phyloP scores from a whole-genome alignment of 1,284 basidiomycete species.

The Singerocomus inundabilis region DNA sequence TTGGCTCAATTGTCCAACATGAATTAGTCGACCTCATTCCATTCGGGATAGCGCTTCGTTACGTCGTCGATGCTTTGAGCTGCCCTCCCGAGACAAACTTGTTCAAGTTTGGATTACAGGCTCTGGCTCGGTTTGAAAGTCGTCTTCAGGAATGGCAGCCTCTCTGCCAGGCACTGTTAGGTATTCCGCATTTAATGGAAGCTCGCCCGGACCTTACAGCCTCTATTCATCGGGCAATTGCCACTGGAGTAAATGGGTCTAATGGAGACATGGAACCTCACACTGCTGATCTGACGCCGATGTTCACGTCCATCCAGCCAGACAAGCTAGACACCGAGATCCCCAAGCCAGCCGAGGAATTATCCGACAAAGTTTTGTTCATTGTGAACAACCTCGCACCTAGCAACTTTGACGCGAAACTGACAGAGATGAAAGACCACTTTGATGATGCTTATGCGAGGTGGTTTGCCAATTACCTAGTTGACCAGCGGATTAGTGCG shows the following conservation, averaged over 20 bases:
- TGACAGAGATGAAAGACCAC: constrained; percentile 77
- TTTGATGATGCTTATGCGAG: constrained; percentile 82
- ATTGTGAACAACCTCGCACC: constrained; percentile 98
- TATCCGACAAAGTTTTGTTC: constrained; percentile 95
- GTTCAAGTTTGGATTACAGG: constrained; percentile 95
- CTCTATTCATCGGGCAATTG: constrained; percentile 71
- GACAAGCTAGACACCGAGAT: constrained; percentile 63
- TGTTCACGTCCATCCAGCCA: constrained; percentile 74
- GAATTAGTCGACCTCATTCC: constrained; percentile 95
- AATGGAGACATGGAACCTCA: constrained; percentile 40
- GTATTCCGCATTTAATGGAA: constrained; percentile 86
- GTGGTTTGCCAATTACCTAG: constrained; percentile 98
- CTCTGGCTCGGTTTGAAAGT: constrained; percentile 84
- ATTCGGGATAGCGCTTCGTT: constrained; percentile 95
- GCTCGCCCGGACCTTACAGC: constrained; percentile 83
- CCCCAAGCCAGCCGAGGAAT: constrained; percentile 77
- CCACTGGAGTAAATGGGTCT: constrained; percentile 45
- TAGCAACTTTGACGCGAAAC: constrained; percentile 88
- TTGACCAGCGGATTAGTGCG: constrained; percentile 92
- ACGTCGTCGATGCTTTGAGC: constrained; percentile 91
- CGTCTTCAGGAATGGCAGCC: constrained; percentile 93
- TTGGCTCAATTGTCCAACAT: constrained; percentile 94
- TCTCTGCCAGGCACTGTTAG: constrained; percentile 85
- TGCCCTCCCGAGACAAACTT: constrained; percentile 89
- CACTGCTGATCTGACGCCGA: constrained; percentile 46